phyloP scores from a whole-genome alignment of 805 yeast species.

The Lachancea mirantina region DNA sequence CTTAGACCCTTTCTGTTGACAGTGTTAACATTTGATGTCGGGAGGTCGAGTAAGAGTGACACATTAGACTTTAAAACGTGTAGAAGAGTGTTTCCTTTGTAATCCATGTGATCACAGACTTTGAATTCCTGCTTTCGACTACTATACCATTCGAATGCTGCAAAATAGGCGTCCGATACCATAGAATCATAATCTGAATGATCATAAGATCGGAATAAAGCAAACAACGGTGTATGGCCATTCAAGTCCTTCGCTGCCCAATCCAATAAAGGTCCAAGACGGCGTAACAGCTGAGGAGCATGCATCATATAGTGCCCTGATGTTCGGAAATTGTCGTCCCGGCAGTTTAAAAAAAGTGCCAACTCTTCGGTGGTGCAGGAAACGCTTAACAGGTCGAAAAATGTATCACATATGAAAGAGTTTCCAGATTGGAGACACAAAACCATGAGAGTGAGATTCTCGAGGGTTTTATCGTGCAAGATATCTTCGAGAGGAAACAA shows the following conservation, averaged over 20 bases:
- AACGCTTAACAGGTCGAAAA: slow-evolving; percentile 39
- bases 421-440: slow-evolving; percentile 54
- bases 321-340: slow-evolving; percentile 50
- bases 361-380: slow-evolving; percentile 43
- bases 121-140: slow-evolving; percentile 31
- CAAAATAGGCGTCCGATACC: slow-evolving; percentile 39
- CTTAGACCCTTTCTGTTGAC: slow-evolving; percentile 52
- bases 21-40: slow-evolving; percentile 48
- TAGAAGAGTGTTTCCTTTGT: slow-evolving; percentile 64
- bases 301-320: slow-evolving; percentile 71
- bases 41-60: slow-evolving; percentile 32
- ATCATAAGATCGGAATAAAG: slow-evolving; percentile 74
- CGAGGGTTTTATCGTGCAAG: slow-evolving; percentile 50
- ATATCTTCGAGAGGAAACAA: slow-evolving; percentile 62
- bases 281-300: slow-evolving; percentile 42
- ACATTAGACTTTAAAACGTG: slow-evolving; percentile 59
- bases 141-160: slow-evolving; percentile 39
- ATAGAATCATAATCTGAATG: slow-evolving; percentile 52
- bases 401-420: slow-evolving; percentile 37
- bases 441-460: slow-evolving; percentile 50
- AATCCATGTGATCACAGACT: slow-evolving; percentile 61
- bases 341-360: slow-evolving; percentile 38
- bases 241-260: slow-evolving; percentile 63
- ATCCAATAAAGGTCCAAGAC: slow-evolving; percentile 51
- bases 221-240: slow-evolving; percentile 72